Conservation (phyloP, 129 eudicot genomes). For the Saussurea involucrata region DNA sequence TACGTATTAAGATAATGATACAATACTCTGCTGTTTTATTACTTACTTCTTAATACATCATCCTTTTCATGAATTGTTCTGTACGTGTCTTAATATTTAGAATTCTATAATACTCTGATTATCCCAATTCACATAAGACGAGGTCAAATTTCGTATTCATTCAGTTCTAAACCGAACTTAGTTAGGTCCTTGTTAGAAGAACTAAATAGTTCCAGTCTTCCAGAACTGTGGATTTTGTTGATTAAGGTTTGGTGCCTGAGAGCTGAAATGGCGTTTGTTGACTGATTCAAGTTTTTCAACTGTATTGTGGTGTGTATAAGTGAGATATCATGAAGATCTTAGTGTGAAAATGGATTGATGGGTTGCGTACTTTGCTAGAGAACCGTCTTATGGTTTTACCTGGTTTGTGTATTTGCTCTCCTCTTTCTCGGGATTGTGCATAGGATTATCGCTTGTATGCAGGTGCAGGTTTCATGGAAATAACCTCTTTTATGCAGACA, state of each 20-base stretch:
- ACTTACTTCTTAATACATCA: neutral
- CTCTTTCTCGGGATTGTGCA: neutral
- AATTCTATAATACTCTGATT: neutral
- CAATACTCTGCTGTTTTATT: neutral
- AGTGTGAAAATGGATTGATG: neutral
- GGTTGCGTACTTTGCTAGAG: neutral
- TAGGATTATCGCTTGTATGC: constrained; percentile 18
- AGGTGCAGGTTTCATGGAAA: constrained; percentile 64
- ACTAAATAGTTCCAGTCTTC: constrained; percentile 6
- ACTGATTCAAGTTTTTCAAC: neutral
- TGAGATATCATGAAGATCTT: neutral
- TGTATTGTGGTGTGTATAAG: neutral
- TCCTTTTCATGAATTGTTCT: neutral
- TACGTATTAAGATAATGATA: constrained; percentile 12
- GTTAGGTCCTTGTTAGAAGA: neutral
- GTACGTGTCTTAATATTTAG: neutral
- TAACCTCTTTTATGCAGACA: constrained; percentile 41
- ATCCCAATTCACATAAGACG: neutral
- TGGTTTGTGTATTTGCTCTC: neutral
- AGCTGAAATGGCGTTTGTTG: neutral
- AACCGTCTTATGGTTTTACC: neutral
- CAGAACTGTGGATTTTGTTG: neutral
- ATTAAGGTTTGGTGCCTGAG: neutral
- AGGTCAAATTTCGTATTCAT: neutral
- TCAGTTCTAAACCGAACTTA: neutral